phyloP scores from a whole-genome alignment of 2,329 filamentous ascomycete species.

The Xylaria hypoxylon region DNA sequence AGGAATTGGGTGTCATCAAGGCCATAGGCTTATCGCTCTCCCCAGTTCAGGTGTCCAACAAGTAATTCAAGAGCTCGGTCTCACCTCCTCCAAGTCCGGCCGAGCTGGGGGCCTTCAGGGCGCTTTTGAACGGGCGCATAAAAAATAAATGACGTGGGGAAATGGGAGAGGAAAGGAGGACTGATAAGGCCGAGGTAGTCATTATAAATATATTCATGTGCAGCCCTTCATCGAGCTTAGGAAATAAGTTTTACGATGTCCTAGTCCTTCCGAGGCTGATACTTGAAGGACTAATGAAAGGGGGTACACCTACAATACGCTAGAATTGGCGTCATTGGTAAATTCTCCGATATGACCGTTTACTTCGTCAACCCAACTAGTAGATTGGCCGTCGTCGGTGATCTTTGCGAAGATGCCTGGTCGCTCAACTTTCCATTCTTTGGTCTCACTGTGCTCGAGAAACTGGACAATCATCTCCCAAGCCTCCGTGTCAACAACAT shows the following conservation, averaged over 20 bases:
- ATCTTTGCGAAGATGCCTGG: slow-evolving; percentile 59
- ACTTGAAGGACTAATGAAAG: neutral
- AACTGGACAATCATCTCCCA: slow-evolving; percentile 59
- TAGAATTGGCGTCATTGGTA: slow-evolving; percentile 36
- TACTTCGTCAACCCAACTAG: slow-evolving; percentile 26
- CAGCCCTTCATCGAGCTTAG: neutral
- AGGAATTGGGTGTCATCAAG: neutral
- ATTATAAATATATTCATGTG: neutral
- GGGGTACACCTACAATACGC: slow-evolving; percentile 8
- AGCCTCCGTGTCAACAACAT: slow-evolving; percentile 58
- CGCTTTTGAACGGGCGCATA: neutral
- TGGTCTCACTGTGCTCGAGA: slow-evolving; percentile 52
- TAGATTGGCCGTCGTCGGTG: slow-evolving; percentile 38
- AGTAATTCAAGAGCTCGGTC: no score
- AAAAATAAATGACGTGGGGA: neutral
- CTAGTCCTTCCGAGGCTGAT: neutral
- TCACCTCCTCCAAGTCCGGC: no score
- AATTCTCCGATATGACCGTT: slow-evolving; percentile 36
- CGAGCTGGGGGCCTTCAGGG: neutral
- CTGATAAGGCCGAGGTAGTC: neutral
- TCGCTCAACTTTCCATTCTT: slow-evolving; percentile 58
- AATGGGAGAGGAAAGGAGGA: neutral
- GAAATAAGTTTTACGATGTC: neutral
- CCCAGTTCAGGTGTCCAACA: no score
- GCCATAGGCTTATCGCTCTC: no score